Percentiles rank a stretch among this genome's conserved stretches.
phyloP scores from a whole-genome alignment of 345 rosid genomes.

The Moringa oleifera region DNA sequence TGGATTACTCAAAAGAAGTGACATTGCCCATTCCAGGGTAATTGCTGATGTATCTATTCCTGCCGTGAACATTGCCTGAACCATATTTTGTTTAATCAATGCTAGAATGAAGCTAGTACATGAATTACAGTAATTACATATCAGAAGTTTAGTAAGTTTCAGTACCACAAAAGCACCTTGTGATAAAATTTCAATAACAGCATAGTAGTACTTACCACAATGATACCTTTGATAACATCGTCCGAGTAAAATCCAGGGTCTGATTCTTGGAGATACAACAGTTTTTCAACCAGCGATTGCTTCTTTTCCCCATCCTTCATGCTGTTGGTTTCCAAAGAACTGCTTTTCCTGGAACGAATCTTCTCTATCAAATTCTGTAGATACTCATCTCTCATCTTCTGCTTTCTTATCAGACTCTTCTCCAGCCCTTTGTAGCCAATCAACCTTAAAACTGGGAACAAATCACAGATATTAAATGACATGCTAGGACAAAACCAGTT shows the following conservation, averaged over 20 bases:
- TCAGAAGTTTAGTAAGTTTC: too few species aligned
- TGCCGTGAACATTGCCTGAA: constrained; percentile 3
- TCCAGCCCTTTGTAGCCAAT: too few species aligned
- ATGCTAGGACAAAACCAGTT: background rate
- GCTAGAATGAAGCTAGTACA: too few species aligned
- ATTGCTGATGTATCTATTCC: background rate
- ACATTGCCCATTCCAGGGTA: too few species aligned
- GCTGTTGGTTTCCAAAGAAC: background rate
- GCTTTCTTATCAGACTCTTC: background rate
- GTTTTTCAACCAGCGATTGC: background rate
- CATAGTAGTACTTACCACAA: too few species aligned
- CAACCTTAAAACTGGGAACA: constrained; percentile 9
- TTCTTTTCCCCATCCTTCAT: background rate
- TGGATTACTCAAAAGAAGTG: too few species aligned
- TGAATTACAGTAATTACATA: too few species aligned
- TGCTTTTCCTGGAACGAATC: background rate
- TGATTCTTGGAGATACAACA: constrained; percentile 9
- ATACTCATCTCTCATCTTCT: constrained; percentile 9
- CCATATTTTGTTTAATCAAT: too few species aligned
- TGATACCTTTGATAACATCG: too few species aligned
- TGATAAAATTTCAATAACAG: background rate
- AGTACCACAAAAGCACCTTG: too few species aligned
- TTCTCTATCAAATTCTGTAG: constrained; percentile 9
- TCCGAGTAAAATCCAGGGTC: too few species aligned
- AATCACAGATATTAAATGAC: constrained; percentile 9